A percentile compares a stretch with the other conserved stretches of the same genome.
These are phyloP conservation scores for Gossypium sturtianum DNA, from an alignment of 345 rosid genomes.

Conservation along the genomic window DNA sequence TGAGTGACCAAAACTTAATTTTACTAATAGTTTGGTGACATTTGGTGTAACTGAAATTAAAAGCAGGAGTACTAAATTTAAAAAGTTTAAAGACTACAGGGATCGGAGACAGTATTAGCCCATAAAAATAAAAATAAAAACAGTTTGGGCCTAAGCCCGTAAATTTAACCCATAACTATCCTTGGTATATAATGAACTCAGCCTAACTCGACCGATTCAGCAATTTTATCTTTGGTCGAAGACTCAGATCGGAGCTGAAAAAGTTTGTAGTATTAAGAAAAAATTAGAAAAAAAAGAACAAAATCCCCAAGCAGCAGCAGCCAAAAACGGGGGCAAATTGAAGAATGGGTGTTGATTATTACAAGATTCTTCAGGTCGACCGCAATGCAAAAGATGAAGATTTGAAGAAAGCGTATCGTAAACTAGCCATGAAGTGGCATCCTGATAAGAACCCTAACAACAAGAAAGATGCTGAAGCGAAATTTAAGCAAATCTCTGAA, in stretches of 20 bases:
- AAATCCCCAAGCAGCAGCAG: background rate
- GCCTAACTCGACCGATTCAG: background rate
- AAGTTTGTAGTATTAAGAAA: background rate
- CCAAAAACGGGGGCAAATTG: background rate
- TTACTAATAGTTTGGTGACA: too few species aligned
- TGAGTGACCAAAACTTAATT: too few species aligned
- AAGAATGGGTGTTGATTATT: constrained; percentile 59
- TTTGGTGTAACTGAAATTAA: too few species aligned
- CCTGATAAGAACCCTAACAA: constrained; percentile 69
- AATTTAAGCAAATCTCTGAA: constrained; percentile 75
- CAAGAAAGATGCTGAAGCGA: constrained; percentile 68
- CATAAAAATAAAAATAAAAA: too few species aligned
- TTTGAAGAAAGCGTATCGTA: constrained; percentile 64
- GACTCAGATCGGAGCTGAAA: background rate
- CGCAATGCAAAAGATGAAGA: constrained; percentile 62
- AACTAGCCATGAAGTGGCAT: constrained; percentile 79
- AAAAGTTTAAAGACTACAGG: too few species aligned
- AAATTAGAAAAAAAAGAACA: background rate
- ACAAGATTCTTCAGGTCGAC: constrained; percentile 60
- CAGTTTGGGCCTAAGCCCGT: too few species aligned
- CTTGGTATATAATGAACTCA: background rate
- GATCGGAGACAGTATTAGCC: too few species aligned
- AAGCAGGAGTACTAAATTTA: too few species aligned
- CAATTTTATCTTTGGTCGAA: background rate
- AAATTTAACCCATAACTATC: too few species aligned